These are phyloP conservation scores for Leccinum fibrillosum DNA, from an alignment of 768 basidiomycete species.

Conservation along the genomic window DNA sequence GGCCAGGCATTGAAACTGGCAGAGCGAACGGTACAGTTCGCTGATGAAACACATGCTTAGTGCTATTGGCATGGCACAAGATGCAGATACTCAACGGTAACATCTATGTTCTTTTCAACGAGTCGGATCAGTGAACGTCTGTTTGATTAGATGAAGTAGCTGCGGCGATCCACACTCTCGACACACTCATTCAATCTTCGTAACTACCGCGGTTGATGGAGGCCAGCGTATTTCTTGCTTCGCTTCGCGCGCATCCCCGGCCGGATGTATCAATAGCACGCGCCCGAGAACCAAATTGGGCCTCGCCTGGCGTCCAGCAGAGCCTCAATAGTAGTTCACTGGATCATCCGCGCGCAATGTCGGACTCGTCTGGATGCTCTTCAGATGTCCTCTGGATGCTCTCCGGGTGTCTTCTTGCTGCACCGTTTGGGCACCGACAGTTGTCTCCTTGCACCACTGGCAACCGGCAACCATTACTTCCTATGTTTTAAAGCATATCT, in stretches of 20 bases:
- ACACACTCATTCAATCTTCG: conserved; percentile 68
- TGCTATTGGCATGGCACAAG: conserved; percentile 83
- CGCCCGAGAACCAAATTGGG: too few relatives aligned
- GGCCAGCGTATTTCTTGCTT: conserved; percentile 86
- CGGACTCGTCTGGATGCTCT: too few relatives aligned
- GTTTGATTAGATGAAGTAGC: conserved; percentile 66
- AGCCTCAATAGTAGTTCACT: too few relatives aligned
- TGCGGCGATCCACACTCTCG: conserved; percentile 82
- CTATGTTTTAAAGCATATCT: too few relatives aligned
- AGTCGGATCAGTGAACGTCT: conserved; percentile 1
- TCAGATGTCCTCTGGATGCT: too few relatives aligned
- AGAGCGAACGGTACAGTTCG: conserved; percentile 91
- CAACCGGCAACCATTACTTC: too few relatives aligned
- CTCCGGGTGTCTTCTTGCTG: too few relatives aligned
- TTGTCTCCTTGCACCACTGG: too few relatives aligned
- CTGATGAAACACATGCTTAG: conserved; percentile 80
- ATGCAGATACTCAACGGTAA: conserved; percentile 83
- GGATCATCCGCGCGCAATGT: too few relatives aligned
- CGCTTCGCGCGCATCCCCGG: conserved; percentile 78
- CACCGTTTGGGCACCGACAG: too few relatives aligned
- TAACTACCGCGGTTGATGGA: conserved; percentile 76
- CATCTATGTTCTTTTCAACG: conserved; percentile 6
- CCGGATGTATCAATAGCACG: conserved; percentile 50
- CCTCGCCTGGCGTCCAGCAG: too few relatives aligned
- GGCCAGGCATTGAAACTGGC: conserved; percentile 84